Conservation (phyloP, 2,329 filamentous ascomycete species). For the Neonectria punicea region DNA sequence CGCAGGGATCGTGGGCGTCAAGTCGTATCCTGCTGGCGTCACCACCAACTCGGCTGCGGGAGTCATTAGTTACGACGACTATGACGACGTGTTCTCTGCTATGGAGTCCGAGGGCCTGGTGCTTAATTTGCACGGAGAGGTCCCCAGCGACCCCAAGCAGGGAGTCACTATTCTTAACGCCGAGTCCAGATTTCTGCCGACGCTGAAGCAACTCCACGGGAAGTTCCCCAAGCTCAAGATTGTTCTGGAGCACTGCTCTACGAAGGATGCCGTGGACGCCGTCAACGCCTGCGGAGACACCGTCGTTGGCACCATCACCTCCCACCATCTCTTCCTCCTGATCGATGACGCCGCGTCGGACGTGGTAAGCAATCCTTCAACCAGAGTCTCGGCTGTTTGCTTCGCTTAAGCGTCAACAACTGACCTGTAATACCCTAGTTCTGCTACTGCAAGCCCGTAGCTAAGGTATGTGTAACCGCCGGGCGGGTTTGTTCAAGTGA, state of each 20-base stretch:
- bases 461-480: constrained; percentile 51
- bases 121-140: constrained; percentile 94
- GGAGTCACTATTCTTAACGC: constrained; percentile 52
- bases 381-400: background rate
- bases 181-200: constrained; percentile 78
- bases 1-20: constrained; percentile 77
- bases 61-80: constrained; percentile 74
- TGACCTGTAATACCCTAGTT: constrained; percentile 46
- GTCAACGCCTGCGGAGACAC: constrained; percentile 80
- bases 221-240: constrained; percentile 77
- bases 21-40: constrained; percentile 73
- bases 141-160: constrained; percentile 62
- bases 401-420: background rate
- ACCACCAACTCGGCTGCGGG: constrained; percentile 76
- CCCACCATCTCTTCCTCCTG: constrained; percentile 85
- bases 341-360: constrained; percentile 66
- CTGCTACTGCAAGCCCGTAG: constrained; percentile 80
- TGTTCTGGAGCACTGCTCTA: constrained; percentile 85
- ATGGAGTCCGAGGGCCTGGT: constrained; percentile 88
- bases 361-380: background rate
- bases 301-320: constrained; percentile 84
- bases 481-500: background rate
- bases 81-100: constrained; percentile 84
- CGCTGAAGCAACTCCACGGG: constrained; percentile 76
- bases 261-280: constrained; percentile 80